Conservation (phyloP, 768 basidiomycete genomes). For the Tremella yokohamensis region DNA sequence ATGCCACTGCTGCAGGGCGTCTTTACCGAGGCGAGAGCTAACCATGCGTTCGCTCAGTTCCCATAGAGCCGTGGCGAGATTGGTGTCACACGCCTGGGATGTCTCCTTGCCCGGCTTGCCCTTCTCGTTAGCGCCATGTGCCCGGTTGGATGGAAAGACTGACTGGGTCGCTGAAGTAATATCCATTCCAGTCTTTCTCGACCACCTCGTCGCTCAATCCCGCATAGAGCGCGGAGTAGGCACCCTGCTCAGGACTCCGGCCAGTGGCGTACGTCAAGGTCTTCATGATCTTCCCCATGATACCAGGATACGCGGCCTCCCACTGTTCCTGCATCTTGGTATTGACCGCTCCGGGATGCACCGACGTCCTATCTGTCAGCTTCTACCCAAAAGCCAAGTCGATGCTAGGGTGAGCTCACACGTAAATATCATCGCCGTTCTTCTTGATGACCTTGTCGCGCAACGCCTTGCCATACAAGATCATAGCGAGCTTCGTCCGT, state of each 20-base stretch:
- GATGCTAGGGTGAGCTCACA: conserved; percentile 11
- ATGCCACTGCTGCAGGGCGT: conserved; percentile 32
- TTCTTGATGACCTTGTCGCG: conserved; percentile 49
- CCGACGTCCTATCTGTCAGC: conserved; percentile 25
- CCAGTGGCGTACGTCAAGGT: conserved; percentile 26
- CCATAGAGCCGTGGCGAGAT: conserved; percentile 41
- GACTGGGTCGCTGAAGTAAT: conserved; percentile 43
- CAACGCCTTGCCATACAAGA: conserved; percentile 51
- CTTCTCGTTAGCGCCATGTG: neutral
- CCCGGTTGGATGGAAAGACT: conserved; percentile 1
- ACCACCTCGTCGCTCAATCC: conserved; percentile 34
- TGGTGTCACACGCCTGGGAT: conserved; percentile 32
- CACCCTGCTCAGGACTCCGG: conserved; percentile 41
- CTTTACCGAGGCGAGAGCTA: conserved; percentile 36
- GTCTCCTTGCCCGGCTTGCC: conserved; percentile 38
- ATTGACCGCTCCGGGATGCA: conserved; percentile 50
- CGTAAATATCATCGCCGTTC: conserved; percentile 45
- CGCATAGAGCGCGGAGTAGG: conserved; percentile 42
- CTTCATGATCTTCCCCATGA: conserved; percentile 30
- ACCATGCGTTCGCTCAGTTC: conserved; percentile 42
- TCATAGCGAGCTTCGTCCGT: conserved; percentile 54
- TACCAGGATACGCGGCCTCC: conserved; percentile 42
- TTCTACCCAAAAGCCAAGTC: neutral
- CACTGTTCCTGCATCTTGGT: conserved; percentile 49
- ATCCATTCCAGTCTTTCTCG: conserved; percentile 44